Percentiles rank a stretch among this genome's conserved stretches.
Evolutionary conservation across 2,329 filamentous ascomycete species (phyloP).

Genomic region (Dendryphion nanum): DNA sequence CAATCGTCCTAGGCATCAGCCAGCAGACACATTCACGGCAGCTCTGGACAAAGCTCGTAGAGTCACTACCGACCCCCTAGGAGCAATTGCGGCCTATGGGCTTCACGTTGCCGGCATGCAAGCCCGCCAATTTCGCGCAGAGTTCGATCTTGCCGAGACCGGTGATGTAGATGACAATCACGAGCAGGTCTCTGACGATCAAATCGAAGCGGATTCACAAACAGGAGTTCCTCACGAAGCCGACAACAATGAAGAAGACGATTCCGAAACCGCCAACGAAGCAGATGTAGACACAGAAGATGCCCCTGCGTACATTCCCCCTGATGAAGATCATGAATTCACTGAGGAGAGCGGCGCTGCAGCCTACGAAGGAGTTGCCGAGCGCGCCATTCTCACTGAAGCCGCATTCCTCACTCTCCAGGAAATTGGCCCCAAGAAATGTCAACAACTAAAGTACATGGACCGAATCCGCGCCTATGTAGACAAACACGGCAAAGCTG

Average conservation of each 20-base stretch:
- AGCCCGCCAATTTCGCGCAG: background rate
- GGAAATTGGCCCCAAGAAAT: background rate
- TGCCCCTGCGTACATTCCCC: background rate
- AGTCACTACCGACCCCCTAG: background rate
- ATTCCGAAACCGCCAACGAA: too few relatives aligned
- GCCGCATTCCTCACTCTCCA: background rate
- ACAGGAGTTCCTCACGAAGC: too few relatives aligned
- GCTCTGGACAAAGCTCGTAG: too few relatives aligned
- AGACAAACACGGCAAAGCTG: background rate
- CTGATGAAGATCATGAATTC: slow-evolving; percentile 1
- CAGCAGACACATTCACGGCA: too few relatives aligned
- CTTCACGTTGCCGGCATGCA: slow-evolving; percentile 1
- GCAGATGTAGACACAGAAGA: background rate
- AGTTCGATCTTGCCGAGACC: too few relatives aligned
- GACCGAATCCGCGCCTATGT: background rate
- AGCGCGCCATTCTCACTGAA: slow-evolving; percentile 1
- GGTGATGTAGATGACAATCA: too few relatives aligned
- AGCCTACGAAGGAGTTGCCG: slow-evolving; percentile 1
- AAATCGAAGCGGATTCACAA: background rate
- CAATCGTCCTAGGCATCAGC: too few relatives aligned
- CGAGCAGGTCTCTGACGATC: background rate
- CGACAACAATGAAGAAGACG: too few relatives aligned
- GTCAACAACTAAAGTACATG: background rate
- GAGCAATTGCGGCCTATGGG: background rate
- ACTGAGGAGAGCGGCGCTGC: background rate